phyloP scores from a whole-genome alignment of 2,329 filamentous ascomycete genomes.

The Metarhizium humberi region DNA sequence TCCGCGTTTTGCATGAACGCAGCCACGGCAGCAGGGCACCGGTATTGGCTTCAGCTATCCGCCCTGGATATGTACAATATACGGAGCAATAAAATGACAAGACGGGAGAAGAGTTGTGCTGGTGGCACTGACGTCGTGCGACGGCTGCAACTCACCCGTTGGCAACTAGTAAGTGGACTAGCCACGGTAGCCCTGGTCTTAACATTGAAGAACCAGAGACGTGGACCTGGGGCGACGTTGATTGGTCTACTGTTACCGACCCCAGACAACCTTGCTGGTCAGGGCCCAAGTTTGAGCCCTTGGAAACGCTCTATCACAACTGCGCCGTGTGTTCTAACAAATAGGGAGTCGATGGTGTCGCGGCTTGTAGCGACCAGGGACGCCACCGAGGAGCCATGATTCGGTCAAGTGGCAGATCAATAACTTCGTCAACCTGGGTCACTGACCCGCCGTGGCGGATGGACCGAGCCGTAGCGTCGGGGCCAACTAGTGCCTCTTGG shows the following conservation, averaged over 20 bases:
- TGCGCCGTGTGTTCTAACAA: too few relatives aligned
- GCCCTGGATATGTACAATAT: too few relatives aligned
- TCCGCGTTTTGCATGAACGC: too few relatives aligned
- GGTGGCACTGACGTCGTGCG: not conserved
- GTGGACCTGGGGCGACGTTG: not conserved
- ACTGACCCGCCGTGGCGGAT: not conserved
- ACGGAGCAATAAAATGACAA: not conserved
- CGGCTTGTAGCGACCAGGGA: too few relatives aligned
- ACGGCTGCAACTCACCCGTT: not conserved
- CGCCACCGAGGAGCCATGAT: too few relatives aligned
- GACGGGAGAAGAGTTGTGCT: not conserved
- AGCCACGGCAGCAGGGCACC: too few relatives aligned
- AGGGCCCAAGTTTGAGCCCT: too few relatives aligned
- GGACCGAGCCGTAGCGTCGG: not conserved
- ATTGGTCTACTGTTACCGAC: not conserved
- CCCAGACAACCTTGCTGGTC: not conserved
- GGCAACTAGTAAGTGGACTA: too few relatives aligned
- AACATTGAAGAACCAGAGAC: conserved; percentile 1
- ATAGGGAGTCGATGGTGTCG: too few relatives aligned
- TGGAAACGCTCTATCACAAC: too few relatives aligned
- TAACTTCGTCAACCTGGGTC: not conserved
- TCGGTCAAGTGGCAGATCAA: too few relatives aligned
- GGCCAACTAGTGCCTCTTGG: not conserved
- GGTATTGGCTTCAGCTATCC: too few relatives aligned
- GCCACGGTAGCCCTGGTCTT: not conserved